A percentile compares a stretch with the other conserved stretches of the same genome.
Evolutionary conservation across 2,329 filamentous ascomycete genomes (phyloP).

Genomic region (Coniochaeta hoffmannii): DNA sequence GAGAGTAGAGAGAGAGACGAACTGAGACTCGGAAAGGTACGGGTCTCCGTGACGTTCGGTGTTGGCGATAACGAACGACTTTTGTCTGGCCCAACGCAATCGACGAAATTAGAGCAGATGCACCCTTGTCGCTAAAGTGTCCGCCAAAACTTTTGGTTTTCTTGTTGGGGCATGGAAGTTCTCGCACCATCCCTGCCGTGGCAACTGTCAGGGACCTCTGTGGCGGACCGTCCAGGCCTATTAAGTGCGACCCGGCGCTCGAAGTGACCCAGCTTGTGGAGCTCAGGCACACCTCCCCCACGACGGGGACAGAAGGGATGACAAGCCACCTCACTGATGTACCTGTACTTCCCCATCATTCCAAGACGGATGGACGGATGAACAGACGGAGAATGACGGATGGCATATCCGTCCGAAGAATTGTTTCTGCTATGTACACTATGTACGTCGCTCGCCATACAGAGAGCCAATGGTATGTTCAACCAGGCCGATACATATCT

Average conservation of each 20-base stretch:
- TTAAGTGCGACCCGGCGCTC: background rate
- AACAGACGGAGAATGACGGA: background rate
- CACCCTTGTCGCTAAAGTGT: slow-evolving; percentile 5
- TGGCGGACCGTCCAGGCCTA: background rate
- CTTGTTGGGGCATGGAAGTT: slow-evolving; percentile 23
- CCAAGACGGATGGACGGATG: background rate
- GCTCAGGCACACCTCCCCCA: background rate
- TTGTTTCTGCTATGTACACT: background rate
- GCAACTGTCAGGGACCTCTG: slow-evolving; percentile 7
- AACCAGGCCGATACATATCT: too few species aligned
- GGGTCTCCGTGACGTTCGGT: background rate
- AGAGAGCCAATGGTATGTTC: background rate
- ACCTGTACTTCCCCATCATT: background rate
- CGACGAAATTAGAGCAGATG: background rate
- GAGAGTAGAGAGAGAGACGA: background rate
- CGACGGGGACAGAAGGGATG: background rate
- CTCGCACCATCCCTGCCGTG: slow-evolving; percentile 5
- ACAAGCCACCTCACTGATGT: background rate
- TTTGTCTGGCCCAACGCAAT: slow-evolving; percentile 2
- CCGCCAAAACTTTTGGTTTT: slow-evolving; percentile 22
- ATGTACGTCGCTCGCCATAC: background rate
- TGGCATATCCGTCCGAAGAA: background rate
- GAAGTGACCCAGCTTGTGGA: background rate
- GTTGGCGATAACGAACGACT: background rate
- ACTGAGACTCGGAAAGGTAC: background rate